Base-by-base conservation (phyloP, 164 flowering plant genomes). In the Paratinospora sagittata region DNA sequence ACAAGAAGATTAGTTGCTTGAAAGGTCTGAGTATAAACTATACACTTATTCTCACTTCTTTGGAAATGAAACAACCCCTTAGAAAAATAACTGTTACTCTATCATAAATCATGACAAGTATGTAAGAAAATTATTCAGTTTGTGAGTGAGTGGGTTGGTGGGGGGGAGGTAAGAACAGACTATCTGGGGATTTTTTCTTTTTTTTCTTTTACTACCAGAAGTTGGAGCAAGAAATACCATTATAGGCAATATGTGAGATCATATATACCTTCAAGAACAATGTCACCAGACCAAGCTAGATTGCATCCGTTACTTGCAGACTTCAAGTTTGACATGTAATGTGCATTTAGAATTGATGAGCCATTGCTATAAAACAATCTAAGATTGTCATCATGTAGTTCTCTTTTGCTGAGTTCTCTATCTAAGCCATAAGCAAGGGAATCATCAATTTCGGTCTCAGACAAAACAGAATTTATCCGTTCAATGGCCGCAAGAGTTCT, bases 401-500 rank as follows among this genome's bases (percentile, higher is more conserved):
- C 77, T 72, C 82, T 85, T 67, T 74, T 73, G 47, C 74, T 82
- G 73, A 92, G 82, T 69, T 95, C 92, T 72, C 83, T 90, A 78
- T 89, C 95, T 75, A 95, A 82, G 52, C 97, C 97, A 82, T 78
- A 85, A 55, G 96, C 95, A 76, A 95, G 92, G 68, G 97, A 87
- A 74, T 87, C 88, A 80, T 95, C 98, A 77, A 82, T 81, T 74
- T 95, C 89, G n/a, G 85, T 78, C 68, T 82, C 87, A 74, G 92
- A 82, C 68, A 95, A 77, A 72, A 90, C 85, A 66, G 92, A 85
- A 74, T 95, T 95, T 72, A 95, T 90, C 81, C 98, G 86, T 70
- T 92, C 97, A 68, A 88, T 76, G 57, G 97, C 97, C 72, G 98
- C 96, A 78, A 95, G 79, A 75, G 86, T 76, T 39, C 92, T 92